These are phyloP conservation scores for Astrocystis sublimbata DNA, from an alignment of 495 filamentous ascomycete genomes.

Conservation along the genomic window DNA sequence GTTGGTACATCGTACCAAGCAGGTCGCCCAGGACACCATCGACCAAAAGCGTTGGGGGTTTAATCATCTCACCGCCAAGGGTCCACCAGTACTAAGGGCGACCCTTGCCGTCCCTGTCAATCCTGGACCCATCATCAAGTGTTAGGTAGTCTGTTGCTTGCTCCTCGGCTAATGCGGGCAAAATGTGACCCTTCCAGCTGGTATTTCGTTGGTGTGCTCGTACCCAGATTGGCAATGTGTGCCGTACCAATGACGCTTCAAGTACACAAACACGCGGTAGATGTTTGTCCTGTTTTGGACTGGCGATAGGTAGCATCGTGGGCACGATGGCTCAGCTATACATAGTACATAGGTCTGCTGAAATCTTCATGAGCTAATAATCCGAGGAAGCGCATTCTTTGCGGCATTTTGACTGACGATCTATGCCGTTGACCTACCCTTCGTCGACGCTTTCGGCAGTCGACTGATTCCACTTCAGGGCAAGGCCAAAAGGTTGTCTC, in stretches of 20 bases:
- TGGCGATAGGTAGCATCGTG: neutral
- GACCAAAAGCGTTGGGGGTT: neutral
- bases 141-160: conserved; percentile 1
- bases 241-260: neutral
- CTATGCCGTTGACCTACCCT: neutral
- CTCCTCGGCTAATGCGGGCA: conserved; percentile 11
- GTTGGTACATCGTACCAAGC: neutral
- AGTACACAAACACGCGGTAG: neutral
- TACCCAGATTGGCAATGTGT: neutral
- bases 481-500: neutral
- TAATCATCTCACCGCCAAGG: conserved; percentile 12
- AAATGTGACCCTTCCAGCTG: conserved; percentile 6
- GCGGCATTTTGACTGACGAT: conserved; percentile 10
- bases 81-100: neutral
- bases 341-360: neutral
- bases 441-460: neutral
- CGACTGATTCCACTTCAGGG: neutral
- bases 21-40: neutral
- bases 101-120: conserved; percentile 8
- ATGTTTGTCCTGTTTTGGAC: neutral
- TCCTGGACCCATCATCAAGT: neutral
- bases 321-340: conserved; percentile 1
- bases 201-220: neutral
- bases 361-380: neutral
- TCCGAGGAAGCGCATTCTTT: neutral